phyloP scores from a whole-genome alignment of 768 basidiomycete species.

The Tulasnella sp. region DNA sequence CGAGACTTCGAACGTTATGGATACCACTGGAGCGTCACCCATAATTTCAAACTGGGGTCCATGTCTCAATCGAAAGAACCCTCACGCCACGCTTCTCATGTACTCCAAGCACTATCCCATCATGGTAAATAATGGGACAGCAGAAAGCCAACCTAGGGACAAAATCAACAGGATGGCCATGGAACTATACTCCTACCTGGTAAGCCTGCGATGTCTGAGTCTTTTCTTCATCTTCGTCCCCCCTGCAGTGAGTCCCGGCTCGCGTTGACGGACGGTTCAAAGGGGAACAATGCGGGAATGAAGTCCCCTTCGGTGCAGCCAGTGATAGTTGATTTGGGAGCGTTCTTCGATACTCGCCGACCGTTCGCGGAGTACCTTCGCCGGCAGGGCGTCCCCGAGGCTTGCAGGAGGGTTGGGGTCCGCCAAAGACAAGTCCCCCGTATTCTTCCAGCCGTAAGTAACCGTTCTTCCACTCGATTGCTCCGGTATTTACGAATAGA shows the following conservation, averaged over 20 bases:
- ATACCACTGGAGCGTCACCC: slow-evolving; percentile 38
- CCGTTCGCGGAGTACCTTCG: not conserved
- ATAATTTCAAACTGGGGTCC: slow-evolving; percentile 42
- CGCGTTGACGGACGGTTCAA: not conserved
- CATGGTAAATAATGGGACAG: not conserved
- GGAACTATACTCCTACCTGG: not conserved
- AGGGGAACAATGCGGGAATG: not conserved
- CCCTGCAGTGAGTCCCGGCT: no score
- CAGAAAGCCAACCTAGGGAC: not conserved
- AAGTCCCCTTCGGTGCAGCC: not conserved
- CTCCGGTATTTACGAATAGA: no score
- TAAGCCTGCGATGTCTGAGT: not conserved
- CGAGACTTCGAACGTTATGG: slow-evolving; percentile 49
- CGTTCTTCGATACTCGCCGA: not conserved
- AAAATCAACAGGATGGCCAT: not conserved
- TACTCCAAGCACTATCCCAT: slow-evolving; percentile 46
- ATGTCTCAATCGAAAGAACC: slow-evolving; percentile 36
- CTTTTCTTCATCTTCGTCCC: not conserved
- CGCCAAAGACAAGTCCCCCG: not conserved
- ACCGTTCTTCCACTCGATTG: no score
- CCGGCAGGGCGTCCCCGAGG: not conserved
- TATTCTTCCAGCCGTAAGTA: not conserved
- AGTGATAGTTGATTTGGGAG: not conserved
- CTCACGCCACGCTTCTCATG: slow-evolving; percentile 39
- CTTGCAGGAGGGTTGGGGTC: not conserved